Percentiles rank a stretch among this genome's conserved stretches.
Conservation (phyloP, 73 alveolate genomes). For the Effrenium voratum region DNA sequence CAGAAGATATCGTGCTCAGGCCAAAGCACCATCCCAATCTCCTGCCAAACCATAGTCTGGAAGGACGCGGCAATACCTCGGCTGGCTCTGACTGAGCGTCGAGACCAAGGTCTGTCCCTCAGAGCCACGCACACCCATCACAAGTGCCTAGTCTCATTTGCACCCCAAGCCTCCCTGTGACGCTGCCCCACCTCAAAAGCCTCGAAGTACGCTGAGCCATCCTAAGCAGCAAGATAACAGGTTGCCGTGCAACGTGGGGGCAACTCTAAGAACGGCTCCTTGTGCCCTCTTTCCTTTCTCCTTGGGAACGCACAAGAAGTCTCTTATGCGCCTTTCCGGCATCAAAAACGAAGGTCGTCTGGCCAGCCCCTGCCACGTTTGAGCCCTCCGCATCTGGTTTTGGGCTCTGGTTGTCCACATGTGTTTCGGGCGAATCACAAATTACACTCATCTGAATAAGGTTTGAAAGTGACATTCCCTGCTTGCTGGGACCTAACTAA, state of each 20-base stretch:
- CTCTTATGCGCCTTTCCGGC: background rate
- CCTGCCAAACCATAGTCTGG: slow-evolving; percentile 43
- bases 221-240: background rate
- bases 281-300: slow-evolving; percentile 66
- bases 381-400: background rate
- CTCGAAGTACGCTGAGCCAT: slow-evolving; percentile 48
- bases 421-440: too few relatives aligned
- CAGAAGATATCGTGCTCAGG: too few relatives aligned
- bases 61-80: slow-evolving; percentile 12
- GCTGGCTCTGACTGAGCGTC: slow-evolving; percentile 20
- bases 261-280: slow-evolving; percentile 5
- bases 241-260: background rate
- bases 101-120: slow-evolving; percentile 29
- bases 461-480: too few relatives aligned
- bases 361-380: background rate
- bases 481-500: too few relatives aligned
- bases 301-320: background rate
- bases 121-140: background rate
- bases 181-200: slow-evolving; percentile 55
- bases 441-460: too few relatives aligned
- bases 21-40: slow-evolving; percentile 73
- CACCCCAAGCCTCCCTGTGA: too few relatives aligned
- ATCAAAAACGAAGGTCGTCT: background rate
- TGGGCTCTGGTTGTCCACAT: too few relatives aligned
- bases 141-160: too few relatives aligned